Evolutionary conservation across 2,329 filamentous ascomycete species (phyloP), one percentile per base, ranked within the genome.

Genomic region (Trichoderma koningii): DNA sequence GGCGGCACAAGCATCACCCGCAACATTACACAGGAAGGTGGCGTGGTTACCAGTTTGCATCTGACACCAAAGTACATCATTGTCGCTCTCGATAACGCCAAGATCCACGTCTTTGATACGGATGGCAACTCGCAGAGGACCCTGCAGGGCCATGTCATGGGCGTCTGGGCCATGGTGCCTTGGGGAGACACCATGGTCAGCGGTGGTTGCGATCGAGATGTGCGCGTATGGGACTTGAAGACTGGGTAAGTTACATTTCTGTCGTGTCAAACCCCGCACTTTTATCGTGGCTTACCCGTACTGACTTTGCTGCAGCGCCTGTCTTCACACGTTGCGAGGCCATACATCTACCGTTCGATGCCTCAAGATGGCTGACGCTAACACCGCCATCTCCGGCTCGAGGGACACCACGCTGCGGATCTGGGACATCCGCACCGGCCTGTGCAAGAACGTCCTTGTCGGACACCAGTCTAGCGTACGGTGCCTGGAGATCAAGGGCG

Each of bases 111-210:
- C 28, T 99, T 98, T 74, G 92, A 98, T 75, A 93, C 92, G 0
- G 87, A 95, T 70, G 95, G 95, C 41, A 89, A 93, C 70, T 88
- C 92, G 69, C 88, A 96, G 71, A 92, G 93, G 75, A 97, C 92
- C 2, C 80, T 99, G 30, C 90, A 95, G 73, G 95, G 95, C 12
- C 95, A 99, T 79, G 91, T 98, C 51, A 99, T 99, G 95, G 95
- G 95, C 47, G 95, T 99, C 21, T 99, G 95, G 95, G 95, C 95
- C 55, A 98, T 99, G 94, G 93, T 99, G 26, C 95, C 95, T 7
- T 97, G 93, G 91, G 94, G 92, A 66, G 94, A 99, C 75, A 90
- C 92, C 61, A 83, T 99, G 67, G 95, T 99, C 66, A 97, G 93
- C 72, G 95, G 95, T 71, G 95, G 95, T 6, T 99, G 95, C 75